Base-by-base conservation (phyloP, 169 alveolate species). In the Eimeria brunetti region DNA sequence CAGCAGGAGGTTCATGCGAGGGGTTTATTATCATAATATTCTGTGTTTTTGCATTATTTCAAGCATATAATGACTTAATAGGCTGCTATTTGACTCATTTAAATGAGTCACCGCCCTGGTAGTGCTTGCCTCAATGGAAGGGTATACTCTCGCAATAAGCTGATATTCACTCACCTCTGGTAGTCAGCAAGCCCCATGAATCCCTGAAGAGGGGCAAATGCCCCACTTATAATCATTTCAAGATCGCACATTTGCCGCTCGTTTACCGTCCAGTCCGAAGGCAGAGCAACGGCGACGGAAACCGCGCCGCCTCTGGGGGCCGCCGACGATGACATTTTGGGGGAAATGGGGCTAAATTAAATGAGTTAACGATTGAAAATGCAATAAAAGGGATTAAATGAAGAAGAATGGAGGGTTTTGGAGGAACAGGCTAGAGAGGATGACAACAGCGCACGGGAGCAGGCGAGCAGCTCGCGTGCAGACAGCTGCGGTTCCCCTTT, bases 161-260 rank as follows among this genome's bases (percentile, higher is more conserved):
- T 30, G n/a, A 49, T 30, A 5, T 36, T 33, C 22, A 44, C 89
- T 46, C 36, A 91, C 95, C 95, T 91, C 33, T 80, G 93, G 73
- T 95, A 95, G 44, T 91, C 83, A 1, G 67, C 24, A 22, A 76
- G 18, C 44, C 51, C 78, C 97, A 96, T 91, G 58, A 85, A 96
- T 18, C 97, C 96, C 16, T 91, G 46, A 38, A 96, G 96, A 49
- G 97, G 97, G 33, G 95, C 96, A 27, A 96, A 62, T 4, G 96
- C 97, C 18, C 97, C 97, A 49, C 71, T 86, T 41, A 96, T 24
- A 1, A 95, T 58, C 94, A 96, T 46, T 41, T 96, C 97, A 24
- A 96, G 91, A 14, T 96, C 97, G 76, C 97, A 96, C 58, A 88
- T 60, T 27, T 95, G 91, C 41, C 97, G 16, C 30, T 96, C 97